Evolutionary conservation across 1,284 basidiomycete species (phyloP).

Genomic region (Kwoniella shivajii): DNA sequence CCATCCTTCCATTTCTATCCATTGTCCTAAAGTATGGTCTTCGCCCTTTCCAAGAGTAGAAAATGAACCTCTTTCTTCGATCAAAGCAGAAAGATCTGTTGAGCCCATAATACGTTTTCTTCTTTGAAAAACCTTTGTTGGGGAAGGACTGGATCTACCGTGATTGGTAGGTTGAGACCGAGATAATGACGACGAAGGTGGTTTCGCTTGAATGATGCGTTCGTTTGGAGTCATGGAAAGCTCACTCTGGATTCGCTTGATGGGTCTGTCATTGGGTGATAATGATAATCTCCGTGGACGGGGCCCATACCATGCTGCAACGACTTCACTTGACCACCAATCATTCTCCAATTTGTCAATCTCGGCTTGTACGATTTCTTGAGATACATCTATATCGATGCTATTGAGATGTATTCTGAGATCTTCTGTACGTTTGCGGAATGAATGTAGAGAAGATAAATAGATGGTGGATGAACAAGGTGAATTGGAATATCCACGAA

Average conservation of each 20-base stretch:
- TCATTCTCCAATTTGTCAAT: slow-evolving; percentile 26
- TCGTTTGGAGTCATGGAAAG: background rate
- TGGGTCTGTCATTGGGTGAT: too few species aligned
- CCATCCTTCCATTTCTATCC: background rate
- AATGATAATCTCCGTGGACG: too few species aligned
- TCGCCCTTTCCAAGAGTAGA: background rate
- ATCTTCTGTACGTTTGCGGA: background rate
- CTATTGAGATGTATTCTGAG: background rate
- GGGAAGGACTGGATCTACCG: background rate
- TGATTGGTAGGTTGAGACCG: background rate
- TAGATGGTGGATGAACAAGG: background rate
- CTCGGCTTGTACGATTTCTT: background rate
- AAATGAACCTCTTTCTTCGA: background rate
- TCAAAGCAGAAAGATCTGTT: background rate
- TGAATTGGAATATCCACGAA: background rate
- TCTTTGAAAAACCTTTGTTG: background rate
- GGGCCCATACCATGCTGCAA: slow-evolving; percentile 37
- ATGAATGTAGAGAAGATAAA: background rate
- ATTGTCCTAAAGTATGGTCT: too few species aligned
- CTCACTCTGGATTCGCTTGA: background rate
- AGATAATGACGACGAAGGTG: too few species aligned
- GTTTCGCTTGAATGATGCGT: too few species aligned
- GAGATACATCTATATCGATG: background rate
- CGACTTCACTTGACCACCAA: slow-evolving; percentile 35
- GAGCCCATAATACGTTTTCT: background rate